These are phyloP conservation scores for Talaromyces marneffei DNA, from an alignment of 2,329 filamentous ascomycete genomes.

Conservation along the genomic window DNA sequence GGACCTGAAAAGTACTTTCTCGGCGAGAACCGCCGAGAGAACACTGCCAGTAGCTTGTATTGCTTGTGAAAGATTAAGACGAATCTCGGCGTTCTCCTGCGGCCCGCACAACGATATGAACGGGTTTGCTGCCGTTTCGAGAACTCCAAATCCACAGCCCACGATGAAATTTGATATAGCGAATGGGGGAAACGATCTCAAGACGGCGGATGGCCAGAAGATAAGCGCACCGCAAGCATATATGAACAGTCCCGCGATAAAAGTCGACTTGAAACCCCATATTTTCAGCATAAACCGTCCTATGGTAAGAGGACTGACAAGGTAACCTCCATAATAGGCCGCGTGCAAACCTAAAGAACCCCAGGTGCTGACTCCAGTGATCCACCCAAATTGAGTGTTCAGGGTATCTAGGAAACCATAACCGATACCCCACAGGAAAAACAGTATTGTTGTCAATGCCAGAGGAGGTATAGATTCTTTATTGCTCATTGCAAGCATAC, in stretches of 20 bases:
- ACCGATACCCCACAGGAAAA: slow-evolving; percentile 85
- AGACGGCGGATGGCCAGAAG: slow-evolving; percentile 60
- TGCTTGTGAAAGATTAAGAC: slow-evolving; percentile 56
- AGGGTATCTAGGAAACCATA: slow-evolving; percentile 81
- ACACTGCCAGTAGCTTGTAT: slow-evolving; percentile 58
- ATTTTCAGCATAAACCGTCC: slow-evolving; percentile 51
- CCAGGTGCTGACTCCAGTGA: slow-evolving; percentile 38
- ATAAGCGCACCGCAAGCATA: slow-evolving; percentile 58
- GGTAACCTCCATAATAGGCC: slow-evolving; percentile 56
- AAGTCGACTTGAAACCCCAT: slow-evolving; percentile 59
- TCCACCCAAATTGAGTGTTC: slow-evolving; percentile 57
- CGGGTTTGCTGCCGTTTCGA: slow-evolving; percentile 57
- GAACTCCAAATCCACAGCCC: slow-evolving; percentile 53
- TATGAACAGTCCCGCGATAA: slow-evolving; percentile 55
- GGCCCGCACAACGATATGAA: slow-evolving; percentile 60
- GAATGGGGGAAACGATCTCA: slow-evolving; percentile 57
- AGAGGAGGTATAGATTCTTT: slow-evolving; percentile 54
- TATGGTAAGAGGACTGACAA: slow-evolving; percentile 51
- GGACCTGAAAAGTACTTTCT: slow-evolving; percentile 53
- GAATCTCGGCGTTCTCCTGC: slow-evolving; percentile 53
- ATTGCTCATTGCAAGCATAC: slow-evolving; percentile 54
- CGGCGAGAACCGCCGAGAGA: slow-evolving; percentile 54
- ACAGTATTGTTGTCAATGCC: slow-evolving; percentile 67
- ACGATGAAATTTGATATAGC: slow-evolving; percentile 59
- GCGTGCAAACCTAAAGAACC: slow-evolving; percentile 48